Percentiles rank a stretch among this genome's conserved stretches.
These are phyloP conservation scores for Candida bentonensis DNA, from an alignment of 805 yeast species.

Conservation along the genomic window DNA sequence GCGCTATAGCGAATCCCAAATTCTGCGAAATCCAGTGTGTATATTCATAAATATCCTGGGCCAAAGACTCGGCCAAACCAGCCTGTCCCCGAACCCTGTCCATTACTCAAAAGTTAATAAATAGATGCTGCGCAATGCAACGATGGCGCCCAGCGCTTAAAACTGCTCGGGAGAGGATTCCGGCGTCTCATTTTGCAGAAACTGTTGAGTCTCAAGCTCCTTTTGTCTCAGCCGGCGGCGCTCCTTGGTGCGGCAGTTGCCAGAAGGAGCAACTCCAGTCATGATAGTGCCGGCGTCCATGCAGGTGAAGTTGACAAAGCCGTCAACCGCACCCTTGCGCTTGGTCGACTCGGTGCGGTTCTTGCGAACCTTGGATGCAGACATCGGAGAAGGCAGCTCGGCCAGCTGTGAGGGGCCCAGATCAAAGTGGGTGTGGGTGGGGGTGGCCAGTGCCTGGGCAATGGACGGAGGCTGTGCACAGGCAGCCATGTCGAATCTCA, in stretches of 20 bases:
- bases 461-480: too few relatives aligned
- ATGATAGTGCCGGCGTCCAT: neutral
- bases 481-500: too few relatives aligned
- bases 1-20: too few relatives aligned
- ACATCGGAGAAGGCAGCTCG: neutral
- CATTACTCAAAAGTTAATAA: too few relatives aligned
- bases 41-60: too few relatives aligned
- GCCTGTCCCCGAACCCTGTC: too few relatives aligned
- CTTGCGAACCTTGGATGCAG: neutral
- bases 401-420: too few relatives aligned
- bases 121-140: too few relatives aligned
- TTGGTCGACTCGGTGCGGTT: neutral
- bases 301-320: conserved; percentile 1
- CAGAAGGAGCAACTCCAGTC: neutral
- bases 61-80: too few relatives aligned
- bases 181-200: neutral
- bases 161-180: neutral
- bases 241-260: conserved; percentile 2
- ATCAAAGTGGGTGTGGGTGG: neutral
- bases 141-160: too few relatives aligned
- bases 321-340: neutral
- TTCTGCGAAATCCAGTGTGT: too few relatives aligned
- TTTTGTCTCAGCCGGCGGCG: neutral
- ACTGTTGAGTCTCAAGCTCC: neutral
- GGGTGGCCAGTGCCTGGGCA: neutral